These are phyloP conservation scores for Bimuria novae-zelandiae DNA, from an alignment of 2,329 filamentous ascomycete species.

Conservation along the genomic window DNA sequence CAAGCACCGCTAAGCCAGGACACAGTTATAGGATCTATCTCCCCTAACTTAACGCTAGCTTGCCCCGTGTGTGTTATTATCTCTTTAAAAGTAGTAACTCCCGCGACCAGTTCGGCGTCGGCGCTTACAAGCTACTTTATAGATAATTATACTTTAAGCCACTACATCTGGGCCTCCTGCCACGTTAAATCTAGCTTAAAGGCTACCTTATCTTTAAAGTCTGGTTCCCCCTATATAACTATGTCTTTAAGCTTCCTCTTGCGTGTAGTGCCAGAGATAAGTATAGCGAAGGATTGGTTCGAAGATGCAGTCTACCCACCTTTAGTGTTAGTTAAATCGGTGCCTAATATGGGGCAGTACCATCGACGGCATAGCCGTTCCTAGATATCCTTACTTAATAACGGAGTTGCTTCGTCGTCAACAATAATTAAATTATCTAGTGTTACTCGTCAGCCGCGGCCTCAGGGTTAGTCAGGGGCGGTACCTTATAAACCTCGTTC, in stretches of 20 bases:
- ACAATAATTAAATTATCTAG: not conserved
- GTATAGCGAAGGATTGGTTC: not conserved
- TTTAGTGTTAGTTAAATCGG: not conserved
- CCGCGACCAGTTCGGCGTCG: not conserved
- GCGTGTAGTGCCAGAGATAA: not conserved
- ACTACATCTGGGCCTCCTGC: slow-evolving; percentile 1
- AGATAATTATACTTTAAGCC: not conserved
- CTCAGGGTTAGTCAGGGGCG: not conserved
- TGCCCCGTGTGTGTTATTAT: slow-evolving; percentile 1
- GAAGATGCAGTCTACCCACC: not conserved
- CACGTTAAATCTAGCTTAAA: slow-evolving; percentile 4
- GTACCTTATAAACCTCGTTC: not conserved
- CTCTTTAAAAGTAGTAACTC: not conserved
- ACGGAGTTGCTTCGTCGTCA: not conserved
- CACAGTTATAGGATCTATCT: not conserved
- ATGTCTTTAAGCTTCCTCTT: slow-evolving; percentile 3
- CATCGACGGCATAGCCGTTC: not conserved
- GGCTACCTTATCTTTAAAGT: not conserved
- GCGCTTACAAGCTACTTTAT: slow-evolving; percentile 2
- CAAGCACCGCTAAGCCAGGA: not conserved
- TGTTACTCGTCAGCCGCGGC: not conserved
- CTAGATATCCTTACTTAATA: not conserved
- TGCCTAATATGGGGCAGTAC: not conserved
- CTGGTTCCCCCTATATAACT: not conserved
- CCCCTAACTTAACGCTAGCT: not conserved